Conservation (phyloP, 2,329 filamentous ascomycete genomes). For the Ascochyta viciae-villosae region DNA sequence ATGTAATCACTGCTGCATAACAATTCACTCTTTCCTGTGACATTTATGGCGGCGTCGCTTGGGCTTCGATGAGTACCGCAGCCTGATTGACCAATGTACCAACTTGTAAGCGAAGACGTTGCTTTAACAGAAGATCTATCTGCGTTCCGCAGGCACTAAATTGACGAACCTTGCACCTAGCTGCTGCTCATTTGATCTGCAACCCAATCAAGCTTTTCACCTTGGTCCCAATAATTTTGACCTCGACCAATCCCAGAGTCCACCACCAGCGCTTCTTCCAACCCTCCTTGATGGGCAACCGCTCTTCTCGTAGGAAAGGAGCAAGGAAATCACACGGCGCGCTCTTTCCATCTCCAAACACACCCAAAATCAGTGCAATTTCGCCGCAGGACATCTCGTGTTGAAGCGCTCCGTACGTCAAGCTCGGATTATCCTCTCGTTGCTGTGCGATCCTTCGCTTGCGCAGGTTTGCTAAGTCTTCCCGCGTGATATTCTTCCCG, state of each 20-base stretch:
- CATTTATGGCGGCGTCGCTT: too few species aligned
- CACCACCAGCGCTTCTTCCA: constrained; percentile 19
- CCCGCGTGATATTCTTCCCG: background rate
- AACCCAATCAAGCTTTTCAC: constrained; percentile 11
- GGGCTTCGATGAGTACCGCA: too few species aligned
- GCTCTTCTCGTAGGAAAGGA: constrained; percentile 13
- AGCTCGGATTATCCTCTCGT: constrained; percentile 4
- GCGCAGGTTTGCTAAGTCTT: constrained; percentile 5
- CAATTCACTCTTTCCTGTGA: too few species aligned
- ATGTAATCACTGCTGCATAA: too few species aligned
- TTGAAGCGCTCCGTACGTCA: constrained; percentile 12
- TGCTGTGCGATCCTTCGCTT: constrained; percentile 13
- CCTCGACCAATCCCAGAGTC: constrained; percentile 17
- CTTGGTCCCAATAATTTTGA: constrained; percentile 10
- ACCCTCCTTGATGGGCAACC: constrained; percentile 18
- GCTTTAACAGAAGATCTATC: too few species aligned
- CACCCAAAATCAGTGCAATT: constrained; percentile 15
- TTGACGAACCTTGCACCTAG: too few species aligned
- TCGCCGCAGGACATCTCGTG: constrained; percentile 16
- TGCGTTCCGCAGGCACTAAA: too few species aligned
- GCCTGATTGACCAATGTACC: too few species aligned
- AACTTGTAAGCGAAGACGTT: too few species aligned
- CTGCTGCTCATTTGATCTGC: background rate
- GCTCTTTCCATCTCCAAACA: constrained; percentile 15
- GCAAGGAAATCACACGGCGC: constrained; percentile 5